Percentiles rank a stretch among this genome's conserved stretches.
Evolutionary conservation across 1,284 basidiomycete species (phyloP).

Genomic region (Tylopilus sp.): DNA sequence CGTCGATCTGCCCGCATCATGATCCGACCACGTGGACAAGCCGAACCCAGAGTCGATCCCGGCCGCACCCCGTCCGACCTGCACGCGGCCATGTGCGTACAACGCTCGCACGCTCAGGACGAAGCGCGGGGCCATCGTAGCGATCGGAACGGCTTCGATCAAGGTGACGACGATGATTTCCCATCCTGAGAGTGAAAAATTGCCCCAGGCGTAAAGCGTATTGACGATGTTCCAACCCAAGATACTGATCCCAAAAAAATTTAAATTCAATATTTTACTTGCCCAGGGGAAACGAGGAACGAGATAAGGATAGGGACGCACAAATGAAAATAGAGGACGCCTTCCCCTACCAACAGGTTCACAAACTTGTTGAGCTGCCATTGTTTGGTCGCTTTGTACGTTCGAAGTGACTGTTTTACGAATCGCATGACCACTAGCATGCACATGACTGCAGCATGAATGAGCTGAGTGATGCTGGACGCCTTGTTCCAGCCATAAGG

Average conservation of each 20-base stretch:
- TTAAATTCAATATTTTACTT: not conserved
- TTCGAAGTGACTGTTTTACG: not conserved
- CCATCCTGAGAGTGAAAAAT: not conserved
- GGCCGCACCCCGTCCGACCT: too few species aligned
- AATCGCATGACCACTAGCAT: slow-evolving; percentile 7
- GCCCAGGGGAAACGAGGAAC: not conserved
- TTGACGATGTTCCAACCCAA: slow-evolving; percentile 4
- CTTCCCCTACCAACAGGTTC: slow-evolving; percentile 9
- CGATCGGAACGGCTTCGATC: not conserved
- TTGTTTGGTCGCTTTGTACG: slow-evolving; percentile 6
- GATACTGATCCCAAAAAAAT: not conserved
- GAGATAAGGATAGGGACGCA: not conserved
- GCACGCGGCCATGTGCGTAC: not conserved
- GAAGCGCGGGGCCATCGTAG: slow-evolving; percentile 11
- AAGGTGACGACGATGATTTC: not conserved
- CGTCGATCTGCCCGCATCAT: not conserved
- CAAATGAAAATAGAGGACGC: slow-evolving; percentile 16
- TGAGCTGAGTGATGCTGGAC: slow-evolving; percentile 1
- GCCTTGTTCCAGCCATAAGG: not conserved
- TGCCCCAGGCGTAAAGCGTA: not conserved
- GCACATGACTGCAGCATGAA: slow-evolving; percentile 6
- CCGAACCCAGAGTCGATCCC: slow-evolving; percentile 8
- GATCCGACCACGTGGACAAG: not conserved
- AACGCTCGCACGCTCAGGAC: slow-evolving; percentile 6
- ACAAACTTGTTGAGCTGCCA: slow-evolving; percentile 9